phyloP scores from a whole-genome alignment of 805 yeast species.

The Suhomyces faveliae region DNA sequence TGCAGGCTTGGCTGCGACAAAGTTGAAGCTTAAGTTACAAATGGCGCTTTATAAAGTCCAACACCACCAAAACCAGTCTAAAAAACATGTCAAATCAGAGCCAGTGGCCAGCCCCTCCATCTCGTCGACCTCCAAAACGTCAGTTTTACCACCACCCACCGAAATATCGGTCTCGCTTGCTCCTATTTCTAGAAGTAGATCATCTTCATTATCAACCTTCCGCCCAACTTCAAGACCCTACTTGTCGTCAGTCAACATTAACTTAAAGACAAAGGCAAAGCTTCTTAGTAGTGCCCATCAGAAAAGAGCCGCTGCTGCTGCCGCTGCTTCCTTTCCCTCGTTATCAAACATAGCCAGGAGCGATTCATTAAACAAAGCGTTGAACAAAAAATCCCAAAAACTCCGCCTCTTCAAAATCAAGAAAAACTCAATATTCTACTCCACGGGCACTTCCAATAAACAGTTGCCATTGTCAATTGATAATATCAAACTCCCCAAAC shows the following conservation, averaged over 20 bases:
- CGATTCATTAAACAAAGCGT: conserved; percentile 9
- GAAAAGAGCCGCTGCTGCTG: conserved; percentile 1
- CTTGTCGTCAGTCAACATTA: conserved; percentile 22
- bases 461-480: conserved; percentile 12
- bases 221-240: conserved; percentile 11
- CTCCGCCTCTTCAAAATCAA: conserved; percentile 40
- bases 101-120: neutral
- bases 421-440: conserved; percentile 33
- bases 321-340: conserved; percentile 12
- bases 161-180: neutral
- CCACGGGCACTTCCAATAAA: conserved; percentile 5
- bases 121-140: neutral
- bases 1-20: conserved; percentile 43
- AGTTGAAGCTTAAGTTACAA: conserved; percentile 42
- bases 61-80: conserved; percentile 8
- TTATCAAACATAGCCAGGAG: conserved; percentile 24
- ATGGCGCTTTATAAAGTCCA: conserved; percentile 42
- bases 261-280: conserved; percentile 18
- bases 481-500: conserved; percentile 10
- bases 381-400: conserved; percentile 13
- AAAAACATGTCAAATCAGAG: neutral
- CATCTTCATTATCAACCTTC: conserved; percentile 14
- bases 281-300: conserved; percentile 6
- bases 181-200: neutral
- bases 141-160: neutral